A percentile compares a stretch with the other conserved stretches of the same genome.
These are phyloP conservation scores for Glomus cerebriforme DNA, from an alignment of 192 early-diverging fungal genomes.

Conservation along the genomic window DNA sequence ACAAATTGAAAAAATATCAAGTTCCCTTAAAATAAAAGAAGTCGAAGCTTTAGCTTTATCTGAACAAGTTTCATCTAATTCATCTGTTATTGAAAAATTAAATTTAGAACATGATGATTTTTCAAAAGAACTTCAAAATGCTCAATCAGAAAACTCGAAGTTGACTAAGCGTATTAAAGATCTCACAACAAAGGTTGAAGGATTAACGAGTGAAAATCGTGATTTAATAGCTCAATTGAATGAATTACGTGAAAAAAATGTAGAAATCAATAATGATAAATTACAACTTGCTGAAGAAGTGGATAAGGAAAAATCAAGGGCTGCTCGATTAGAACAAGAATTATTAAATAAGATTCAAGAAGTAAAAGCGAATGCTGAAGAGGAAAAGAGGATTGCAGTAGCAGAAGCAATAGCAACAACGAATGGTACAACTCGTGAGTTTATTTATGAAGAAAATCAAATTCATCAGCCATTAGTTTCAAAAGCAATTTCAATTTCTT, in stretches of 20 bases:
- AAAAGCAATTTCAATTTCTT: too few species aligned
- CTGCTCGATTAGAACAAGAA: conserved; percentile 2
- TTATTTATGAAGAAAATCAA: background rate
- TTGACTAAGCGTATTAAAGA: conserved; percentile 29
- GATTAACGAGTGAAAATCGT: conserved; percentile 21
- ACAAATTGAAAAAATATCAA: background rate
- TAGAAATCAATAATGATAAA: conserved; percentile 32
- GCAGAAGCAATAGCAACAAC: background rate
- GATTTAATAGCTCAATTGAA: conserved; percentile 24
- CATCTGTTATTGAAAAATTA: background rate
- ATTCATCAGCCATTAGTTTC: background rate
- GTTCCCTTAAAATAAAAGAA: background rate
- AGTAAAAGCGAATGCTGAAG: background rate
- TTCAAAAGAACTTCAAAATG: conserved; percentile 12
- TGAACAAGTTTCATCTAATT: conserved; percentile 1
- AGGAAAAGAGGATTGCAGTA: background rate
- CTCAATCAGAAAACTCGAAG: conserved; percentile 27
- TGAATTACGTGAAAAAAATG: conserved; percentile 22
- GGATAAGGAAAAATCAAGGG: conserved; percentile 16
- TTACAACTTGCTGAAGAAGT: conserved; percentile 23
- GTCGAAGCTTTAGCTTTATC: background rate
- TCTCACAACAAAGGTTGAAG: conserved; percentile 27
- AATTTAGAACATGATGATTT: conserved; percentile 20
- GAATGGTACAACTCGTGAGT: background rate
- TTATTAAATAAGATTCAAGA: background rate